These are phyloP conservation scores for Macaranga tanarius DNA, from an alignment of 441 rosid genomes.

Conservation along the genomic window DNA sequence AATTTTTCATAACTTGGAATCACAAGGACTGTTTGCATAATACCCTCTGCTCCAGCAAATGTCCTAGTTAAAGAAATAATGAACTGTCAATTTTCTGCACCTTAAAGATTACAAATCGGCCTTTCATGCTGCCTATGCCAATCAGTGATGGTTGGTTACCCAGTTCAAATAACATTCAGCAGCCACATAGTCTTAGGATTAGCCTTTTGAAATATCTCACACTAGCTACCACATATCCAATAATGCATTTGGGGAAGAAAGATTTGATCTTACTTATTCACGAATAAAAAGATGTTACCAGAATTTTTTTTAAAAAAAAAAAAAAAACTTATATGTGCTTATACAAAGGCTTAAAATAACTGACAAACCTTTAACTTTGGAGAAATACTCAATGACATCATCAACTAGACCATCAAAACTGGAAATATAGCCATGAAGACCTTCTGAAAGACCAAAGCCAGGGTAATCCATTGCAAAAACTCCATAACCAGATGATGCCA, in stretches of 20 bases:
- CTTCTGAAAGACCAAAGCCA: constrained; percentile 89
- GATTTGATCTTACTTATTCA: not conserved
- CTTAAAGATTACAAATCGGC: not conserved
- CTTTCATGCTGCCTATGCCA: not conserved
- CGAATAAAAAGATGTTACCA: not conserved
- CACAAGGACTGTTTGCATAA: not conserved
- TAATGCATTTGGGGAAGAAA: not conserved
- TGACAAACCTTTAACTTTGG: constrained; percentile 61
- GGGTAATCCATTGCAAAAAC: constrained; percentile 97
- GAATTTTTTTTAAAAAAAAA: not conserved
- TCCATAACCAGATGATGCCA: constrained; percentile 77
- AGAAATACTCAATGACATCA: constrained; percentile 75
- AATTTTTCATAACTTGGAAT: too few relatives aligned
- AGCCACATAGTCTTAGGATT: not conserved
- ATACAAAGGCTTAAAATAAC: not conserved
- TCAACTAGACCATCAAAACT: constrained; percentile 71
- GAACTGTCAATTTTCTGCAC: not conserved
- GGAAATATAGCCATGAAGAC: constrained; percentile 70
- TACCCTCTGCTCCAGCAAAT: not conserved
- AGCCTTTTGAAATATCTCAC: not conserved
- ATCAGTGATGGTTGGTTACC: not conserved
- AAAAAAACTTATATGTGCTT: not conserved
- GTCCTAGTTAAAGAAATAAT: not conserved
- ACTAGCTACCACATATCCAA: not conserved
- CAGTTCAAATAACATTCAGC: not conserved